Base-by-base conservation (phyloP, 139 green algal genomes). In the Ettlia oleoabundans region DNA sequence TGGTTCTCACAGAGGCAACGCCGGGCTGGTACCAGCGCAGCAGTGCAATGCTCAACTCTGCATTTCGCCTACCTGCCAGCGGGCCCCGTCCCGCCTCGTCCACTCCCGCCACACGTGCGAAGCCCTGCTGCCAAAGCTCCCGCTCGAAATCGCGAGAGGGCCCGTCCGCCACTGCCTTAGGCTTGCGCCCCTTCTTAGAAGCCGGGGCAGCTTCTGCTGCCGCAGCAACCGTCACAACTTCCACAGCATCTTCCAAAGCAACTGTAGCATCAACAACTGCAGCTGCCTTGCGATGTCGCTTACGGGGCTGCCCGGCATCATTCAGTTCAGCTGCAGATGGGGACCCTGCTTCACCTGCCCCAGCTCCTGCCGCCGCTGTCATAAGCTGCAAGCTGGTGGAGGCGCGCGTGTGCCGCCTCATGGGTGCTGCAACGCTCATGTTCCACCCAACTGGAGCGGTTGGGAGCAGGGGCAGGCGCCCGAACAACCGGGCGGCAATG, bases 41-140 rank as follows among this genome's bases (percentile, higher is more conserved):
- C n/a, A n/a, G n/a, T n/a, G n/a, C n/a, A n/a, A n/a, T n/a, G n/a
- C n/a, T n/a, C n/a, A n/a, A 10, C 47, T 58, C 55, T 22, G 15
- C 18, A 28, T 28, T 22, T 9, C 15, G 15, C 68, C 24, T 33
- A 79, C 96, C 96, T 28, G 95, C 95, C 41, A 98, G 83, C 1
- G 95, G 94, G 0, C 96, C 96, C 3, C 95, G 80, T 1, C 96
- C 96, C 19, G 94, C 96, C 75, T 99, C 96, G 70, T 99, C 96
- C 2, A 96, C 86, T 5, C 94, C 94, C 80, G 84, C 62, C 3
- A 95, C 86, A 21, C 61, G n/a, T 6, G 24, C 53, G 73, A 87
- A 90, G 22, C 93, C 93, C 41, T 90, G 51, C n/a, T 83, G 65
- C 91, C 87, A 92, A 41, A 92, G 67, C 71, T 76, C 58, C 26